phyloP scores from a whole-genome alignment of 2,329 filamentous ascomycete genomes.

The Sporothrix pseudoabietina region DNA sequence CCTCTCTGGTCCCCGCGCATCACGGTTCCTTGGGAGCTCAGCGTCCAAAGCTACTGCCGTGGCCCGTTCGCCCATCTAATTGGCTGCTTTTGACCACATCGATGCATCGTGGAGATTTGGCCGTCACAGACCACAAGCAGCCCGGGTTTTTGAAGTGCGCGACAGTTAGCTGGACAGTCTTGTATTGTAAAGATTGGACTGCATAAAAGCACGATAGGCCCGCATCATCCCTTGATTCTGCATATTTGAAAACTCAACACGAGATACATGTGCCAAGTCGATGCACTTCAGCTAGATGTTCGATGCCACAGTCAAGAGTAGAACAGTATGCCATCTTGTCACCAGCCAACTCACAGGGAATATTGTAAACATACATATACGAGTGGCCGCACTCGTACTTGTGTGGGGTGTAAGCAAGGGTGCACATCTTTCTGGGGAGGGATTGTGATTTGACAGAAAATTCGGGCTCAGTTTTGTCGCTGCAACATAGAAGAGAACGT shows the following conservation, averaged over 20 bases:
- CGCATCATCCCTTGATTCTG: neutral
- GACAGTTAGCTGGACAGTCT: neutral
- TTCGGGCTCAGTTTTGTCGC: neutral
- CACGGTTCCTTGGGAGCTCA: neutral
- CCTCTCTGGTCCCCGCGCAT: neutral
- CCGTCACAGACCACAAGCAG: no score
- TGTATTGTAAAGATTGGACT: no score
- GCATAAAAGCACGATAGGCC: neutral
- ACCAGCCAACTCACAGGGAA: neutral
- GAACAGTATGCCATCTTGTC: neutral
- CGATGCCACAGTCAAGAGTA: neutral
- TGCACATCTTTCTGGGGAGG: neutral
- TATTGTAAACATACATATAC: neutral
- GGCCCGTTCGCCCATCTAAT: neutral
- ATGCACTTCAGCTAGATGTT: neutral
- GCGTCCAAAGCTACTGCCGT: neutral
- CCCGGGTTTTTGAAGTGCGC: no score
- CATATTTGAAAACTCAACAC: no score
- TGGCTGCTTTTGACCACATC: slow-evolving; percentile 4
- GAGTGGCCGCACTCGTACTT: neutral
- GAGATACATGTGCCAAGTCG: neutral
- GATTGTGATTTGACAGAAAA: neutral
- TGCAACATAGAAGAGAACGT: neutral
- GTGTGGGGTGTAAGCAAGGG: neutral
- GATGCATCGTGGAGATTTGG: neutral